Base-by-base conservation (phyloP, 2,329 filamentous ascomycete species). In the Pestalotiopsis sp. region DNA sequence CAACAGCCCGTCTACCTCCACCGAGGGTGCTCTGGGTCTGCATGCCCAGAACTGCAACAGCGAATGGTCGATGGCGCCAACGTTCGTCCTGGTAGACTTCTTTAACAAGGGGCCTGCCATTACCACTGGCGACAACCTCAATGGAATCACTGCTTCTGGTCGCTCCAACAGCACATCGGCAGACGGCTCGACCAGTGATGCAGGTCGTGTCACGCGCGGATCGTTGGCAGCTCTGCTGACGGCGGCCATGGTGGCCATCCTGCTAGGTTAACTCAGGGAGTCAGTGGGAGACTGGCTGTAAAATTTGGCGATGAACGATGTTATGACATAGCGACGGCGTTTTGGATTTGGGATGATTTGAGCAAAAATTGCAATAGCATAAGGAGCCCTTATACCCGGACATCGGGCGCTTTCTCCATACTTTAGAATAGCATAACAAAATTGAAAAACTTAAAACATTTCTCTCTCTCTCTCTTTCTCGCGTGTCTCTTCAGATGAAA, bases 71-170 rank as follows among this genome's bases (percentile, higher is more conserved):
- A 36, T 83, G 85, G 64, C 92, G 64, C 92, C 93, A n/a, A 90
- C 85, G 3, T 95, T 94, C 74, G 85, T 94, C 23, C 84, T 96
- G 11, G 92, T 95, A 1, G 93, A 97, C 79, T 95, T 94, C 79
- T 94, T 91, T 79, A 91, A 93, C 77, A 85, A 90, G 69, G 93
- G 91, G 0, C 89, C 91, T 0, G 88, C 92, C 39, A 88, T 96
- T 67, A 83, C 85, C 6, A 90, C 90, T 0, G 90, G 92, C 2
- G 93, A 96, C 79, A 79, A 75, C 61, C 78, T 94, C 75, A 95
- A 95, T 78, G 83, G 81, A 9, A 80, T 90, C 67, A 80, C 76
- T 6, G 74, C 78, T 49, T 73, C 81, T 13, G 76, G 84, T 14
- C 38, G 74, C 73, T 41, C 73, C 36, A 58, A 57, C 61, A 58